Conservation (phyloP, 108 stramenopile species). For the Nitzschia sp. region DNA sequence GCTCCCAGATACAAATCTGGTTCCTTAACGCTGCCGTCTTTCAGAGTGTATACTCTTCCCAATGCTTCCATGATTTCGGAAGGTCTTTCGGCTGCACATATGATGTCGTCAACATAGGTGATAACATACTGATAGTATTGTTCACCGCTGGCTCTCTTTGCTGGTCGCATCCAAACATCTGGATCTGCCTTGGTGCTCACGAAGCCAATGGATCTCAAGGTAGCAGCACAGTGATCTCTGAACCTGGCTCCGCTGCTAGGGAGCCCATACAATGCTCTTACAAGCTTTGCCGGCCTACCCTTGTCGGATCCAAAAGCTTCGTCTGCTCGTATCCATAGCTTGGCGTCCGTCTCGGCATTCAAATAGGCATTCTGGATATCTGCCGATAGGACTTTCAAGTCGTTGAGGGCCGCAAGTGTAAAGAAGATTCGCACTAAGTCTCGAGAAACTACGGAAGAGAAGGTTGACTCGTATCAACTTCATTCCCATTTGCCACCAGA, state of each 20-base stretch:
- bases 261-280: slow-evolving; percentile 52
- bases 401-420: slow-evolving; percentile 41
- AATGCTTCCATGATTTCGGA: slow-evolving; percentile 5
- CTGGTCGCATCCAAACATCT: slow-evolving; percentile 38
- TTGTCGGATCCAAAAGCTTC: slow-evolving; percentile 28
- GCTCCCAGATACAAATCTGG: slow-evolving; percentile 30
- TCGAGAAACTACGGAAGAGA: slow-evolving; percentile 41
- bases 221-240: background rate
- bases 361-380: slow-evolving; percentile 43
- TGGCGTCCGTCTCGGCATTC: slow-evolving; percentile 26
- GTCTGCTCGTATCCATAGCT: slow-evolving; percentile 25
- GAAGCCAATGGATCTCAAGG: slow-evolving; percentile 1
- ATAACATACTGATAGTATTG: slow-evolving; percentile 44
- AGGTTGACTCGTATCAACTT: slow-evolving; percentile 43
- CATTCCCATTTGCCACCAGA: slow-evolving; percentile 52
- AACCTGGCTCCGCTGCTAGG: slow-evolving; percentile 19
- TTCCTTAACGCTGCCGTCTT: slow-evolving; percentile 3
- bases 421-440: slow-evolving; percentile 53
- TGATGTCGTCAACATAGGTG: slow-evolving; percentile 28
- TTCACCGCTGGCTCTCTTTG: slow-evolving; percentile 4
- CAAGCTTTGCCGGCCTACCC: slow-evolving; percentile 34
- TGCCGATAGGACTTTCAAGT: slow-evolving; percentile 21
- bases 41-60: slow-evolving; percentile 9
- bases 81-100: slow-evolving; percentile 9
- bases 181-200: slow-evolving; percentile 30